These are phyloP conservation scores for Diplodia intermedia DNA, from an alignment of 2,329 filamentous ascomycete genomes.

Conservation along the genomic window DNA sequence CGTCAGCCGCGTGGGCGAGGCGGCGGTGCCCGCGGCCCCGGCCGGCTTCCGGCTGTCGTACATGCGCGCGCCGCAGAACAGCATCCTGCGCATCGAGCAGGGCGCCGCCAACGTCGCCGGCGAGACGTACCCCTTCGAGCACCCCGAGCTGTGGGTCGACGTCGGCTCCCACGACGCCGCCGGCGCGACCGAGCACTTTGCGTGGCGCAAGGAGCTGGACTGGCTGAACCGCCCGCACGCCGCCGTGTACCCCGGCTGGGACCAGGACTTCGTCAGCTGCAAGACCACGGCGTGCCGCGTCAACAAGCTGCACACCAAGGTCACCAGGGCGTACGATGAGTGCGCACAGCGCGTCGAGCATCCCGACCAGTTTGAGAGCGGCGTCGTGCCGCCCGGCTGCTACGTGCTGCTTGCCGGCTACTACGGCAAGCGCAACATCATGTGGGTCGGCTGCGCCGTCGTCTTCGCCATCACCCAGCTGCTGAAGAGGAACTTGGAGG, in stretches of 20 bases:
- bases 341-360: constrained; percentile 16
- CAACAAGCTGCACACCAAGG: constrained; percentile 30
- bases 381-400: constrained; percentile 21
- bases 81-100: constrained; percentile 31
- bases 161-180: background rate
- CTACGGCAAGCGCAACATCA: constrained; percentile 26
- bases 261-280: constrained; percentile 29
- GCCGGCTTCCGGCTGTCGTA: constrained; percentile 30
- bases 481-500: constrained; percentile 20
- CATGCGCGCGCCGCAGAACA: constrained; percentile 23
- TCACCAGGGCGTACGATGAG: constrained; percentile 25
- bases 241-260: constrained; percentile 25
- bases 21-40: background rate
- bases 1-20: constrained; percentile 16
- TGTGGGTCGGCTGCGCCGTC: constrained; percentile 20
- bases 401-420: constrained; percentile 9
- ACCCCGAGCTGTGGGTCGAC: constrained; percentile 13
- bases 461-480: background rate
- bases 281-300: constrained; percentile 32
- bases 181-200: constrained; percentile 20
- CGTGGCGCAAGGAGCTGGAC: constrained; percentile 26
- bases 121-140: constrained; percentile 22
- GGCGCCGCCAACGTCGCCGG: constrained; percentile 1
- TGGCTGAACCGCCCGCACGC: constrained; percentile 26
- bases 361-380: constrained; percentile 17